These are phyloP conservation scores for Amauroascus niger DNA, from an alignment of 2,329 filamentous ascomycete genomes.

Conservation along the genomic window DNA sequence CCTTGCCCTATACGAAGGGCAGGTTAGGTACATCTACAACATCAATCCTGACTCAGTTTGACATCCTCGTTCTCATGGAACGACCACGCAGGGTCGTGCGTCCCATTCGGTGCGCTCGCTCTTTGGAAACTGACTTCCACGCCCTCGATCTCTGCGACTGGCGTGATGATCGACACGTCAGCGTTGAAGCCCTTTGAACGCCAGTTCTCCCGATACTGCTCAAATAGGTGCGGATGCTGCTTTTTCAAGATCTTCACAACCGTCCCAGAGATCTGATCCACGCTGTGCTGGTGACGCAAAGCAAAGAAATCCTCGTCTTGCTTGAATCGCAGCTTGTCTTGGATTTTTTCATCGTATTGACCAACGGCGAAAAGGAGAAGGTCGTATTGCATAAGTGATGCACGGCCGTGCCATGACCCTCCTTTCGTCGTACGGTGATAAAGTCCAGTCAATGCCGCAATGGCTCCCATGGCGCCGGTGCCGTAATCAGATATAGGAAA, in stretches of 20 bases:
- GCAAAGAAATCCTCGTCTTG: slow-evolving; percentile 47
- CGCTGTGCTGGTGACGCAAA: slow-evolving; percentile 52
- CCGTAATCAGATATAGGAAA: slow-evolving; percentile 55
- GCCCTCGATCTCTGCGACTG: slow-evolving; percentile 39
- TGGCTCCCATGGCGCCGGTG: slow-evolving; percentile 61
- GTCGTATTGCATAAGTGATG: slow-evolving; percentile 59
- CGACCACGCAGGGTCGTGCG: slow-evolving; percentile 42
- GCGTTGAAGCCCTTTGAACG: slow-evolving; percentile 36
- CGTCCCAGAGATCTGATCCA: slow-evolving; percentile 54
- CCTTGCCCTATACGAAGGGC: background rate
- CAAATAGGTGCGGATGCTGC: slow-evolving; percentile 47
- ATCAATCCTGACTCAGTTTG: slow-evolving; percentile 6
- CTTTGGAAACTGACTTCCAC: slow-evolving; percentile 42
- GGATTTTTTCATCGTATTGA: slow-evolving; percentile 45
- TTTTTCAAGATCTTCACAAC: slow-evolving; percentile 48
- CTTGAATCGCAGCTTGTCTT: slow-evolving; percentile 42
- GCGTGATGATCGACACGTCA: slow-evolving; percentile 42
- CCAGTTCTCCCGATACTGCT: slow-evolving; percentile 41
- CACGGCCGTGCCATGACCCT: slow-evolving; percentile 57
- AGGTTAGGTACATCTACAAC: no score
- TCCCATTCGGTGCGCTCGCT: slow-evolving; percentile 45
- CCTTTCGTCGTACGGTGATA: slow-evolving; percentile 53
- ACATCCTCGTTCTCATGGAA: slow-evolving; percentile 22
- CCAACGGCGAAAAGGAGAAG: slow-evolving; percentile 54
- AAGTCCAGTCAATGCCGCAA: slow-evolving; percentile 55